Conservation (phyloP, 2,329 filamentous ascomycete species). For the Nigrospora osmanthi region DNA sequence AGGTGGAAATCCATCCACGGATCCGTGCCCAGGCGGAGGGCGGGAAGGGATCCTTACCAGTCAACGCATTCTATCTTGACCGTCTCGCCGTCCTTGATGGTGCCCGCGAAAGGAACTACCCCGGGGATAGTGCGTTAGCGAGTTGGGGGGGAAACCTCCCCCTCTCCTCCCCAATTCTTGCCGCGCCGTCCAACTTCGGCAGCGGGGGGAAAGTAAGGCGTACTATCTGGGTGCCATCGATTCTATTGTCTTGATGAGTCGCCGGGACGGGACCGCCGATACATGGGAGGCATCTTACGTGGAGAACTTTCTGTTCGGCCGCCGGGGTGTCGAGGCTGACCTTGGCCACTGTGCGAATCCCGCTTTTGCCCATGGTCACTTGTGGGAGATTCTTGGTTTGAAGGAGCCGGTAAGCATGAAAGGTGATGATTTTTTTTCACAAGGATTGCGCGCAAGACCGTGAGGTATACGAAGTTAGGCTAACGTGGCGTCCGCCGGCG, state of each 20-base stretch:
- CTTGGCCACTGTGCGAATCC: slow-evolving; percentile 63
- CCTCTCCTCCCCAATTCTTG: too few relatives aligned
- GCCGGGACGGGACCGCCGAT: slow-evolving; percentile 3
- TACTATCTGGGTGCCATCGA: slow-evolving; percentile 88
- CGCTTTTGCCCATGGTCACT: slow-evolving; percentile 27
- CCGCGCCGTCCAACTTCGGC: too few relatives aligned
- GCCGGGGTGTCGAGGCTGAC: slow-evolving; percentile 68
- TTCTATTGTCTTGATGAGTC: slow-evolving; percentile 45
- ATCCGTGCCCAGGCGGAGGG: too few relatives aligned
- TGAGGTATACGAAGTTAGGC: too few relatives aligned
- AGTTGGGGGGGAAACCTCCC: too few relatives aligned
- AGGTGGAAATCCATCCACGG: too few relatives aligned
- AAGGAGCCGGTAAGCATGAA: too few relatives aligned
- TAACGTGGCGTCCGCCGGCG: too few relatives aligned
- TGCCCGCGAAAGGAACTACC: slow-evolving; percentile 65
- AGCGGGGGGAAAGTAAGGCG: slow-evolving; percentile 10
- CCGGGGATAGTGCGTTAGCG: too few relatives aligned
- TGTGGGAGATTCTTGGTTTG: too few relatives aligned
- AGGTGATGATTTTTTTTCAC: too few relatives aligned
- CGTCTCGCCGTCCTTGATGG: slow-evolving; percentile 74
- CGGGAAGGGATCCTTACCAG: slow-evolving; percentile 42
- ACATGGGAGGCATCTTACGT: slow-evolving; percentile 43
- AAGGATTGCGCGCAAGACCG: too few relatives aligned
- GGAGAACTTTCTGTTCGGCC: slow-evolving; percentile 59
- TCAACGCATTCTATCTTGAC: slow-evolving; percentile 92